Conservation (phyloP, 192 early-diverging fungal genomes). For the Funneliformis geosporum region DNA sequence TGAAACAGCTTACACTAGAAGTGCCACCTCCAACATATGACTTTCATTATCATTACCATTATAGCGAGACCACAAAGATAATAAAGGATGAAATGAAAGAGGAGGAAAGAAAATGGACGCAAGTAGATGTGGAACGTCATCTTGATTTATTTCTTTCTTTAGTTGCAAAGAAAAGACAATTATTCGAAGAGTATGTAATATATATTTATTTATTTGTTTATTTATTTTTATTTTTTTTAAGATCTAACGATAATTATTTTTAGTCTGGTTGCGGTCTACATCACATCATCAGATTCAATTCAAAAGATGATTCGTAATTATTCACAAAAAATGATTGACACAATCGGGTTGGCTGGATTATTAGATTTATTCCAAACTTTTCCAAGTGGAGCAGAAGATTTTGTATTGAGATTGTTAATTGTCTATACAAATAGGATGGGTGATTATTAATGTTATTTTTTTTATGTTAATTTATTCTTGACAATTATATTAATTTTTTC, state of each 20-base stretch:
- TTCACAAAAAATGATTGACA: constrained; percentile 8
- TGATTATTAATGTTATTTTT: not conserved
- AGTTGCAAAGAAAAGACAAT: constrained; percentile 67
- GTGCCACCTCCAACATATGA: constrained; percentile 18
- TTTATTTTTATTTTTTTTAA: constrained; percentile 20
- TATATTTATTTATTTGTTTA: constrained; percentile 37
- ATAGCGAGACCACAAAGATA: constrained; percentile 9
- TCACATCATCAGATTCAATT: not conserved
- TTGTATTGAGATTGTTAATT: constrained; percentile 63
- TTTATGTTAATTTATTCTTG: not conserved
- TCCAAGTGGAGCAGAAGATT: constrained; percentile 69
- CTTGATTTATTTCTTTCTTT: constrained; percentile 79
- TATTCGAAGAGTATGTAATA: constrained; percentile 64
- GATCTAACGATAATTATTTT: not conserved
- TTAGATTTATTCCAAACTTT: constrained; percentile 61
- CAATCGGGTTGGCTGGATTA: constrained; percentile 51
- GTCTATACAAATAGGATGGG: constrained; percentile 61
- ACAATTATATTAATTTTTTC: constrained; percentile 3
- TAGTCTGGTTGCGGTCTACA: not conserved
- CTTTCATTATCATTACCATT: constrained; percentile 29
- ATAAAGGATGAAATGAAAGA: constrained; percentile 9
- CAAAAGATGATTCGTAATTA: constrained; percentile 16
- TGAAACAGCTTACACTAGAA: constrained; percentile 22
- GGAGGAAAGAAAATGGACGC: constrained; percentile 47
- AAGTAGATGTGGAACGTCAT: constrained; percentile 64